Evolutionary conservation across 139 green algal genomes (phyloP).

Genomic region (Desmodesmus armatus): DNA sequence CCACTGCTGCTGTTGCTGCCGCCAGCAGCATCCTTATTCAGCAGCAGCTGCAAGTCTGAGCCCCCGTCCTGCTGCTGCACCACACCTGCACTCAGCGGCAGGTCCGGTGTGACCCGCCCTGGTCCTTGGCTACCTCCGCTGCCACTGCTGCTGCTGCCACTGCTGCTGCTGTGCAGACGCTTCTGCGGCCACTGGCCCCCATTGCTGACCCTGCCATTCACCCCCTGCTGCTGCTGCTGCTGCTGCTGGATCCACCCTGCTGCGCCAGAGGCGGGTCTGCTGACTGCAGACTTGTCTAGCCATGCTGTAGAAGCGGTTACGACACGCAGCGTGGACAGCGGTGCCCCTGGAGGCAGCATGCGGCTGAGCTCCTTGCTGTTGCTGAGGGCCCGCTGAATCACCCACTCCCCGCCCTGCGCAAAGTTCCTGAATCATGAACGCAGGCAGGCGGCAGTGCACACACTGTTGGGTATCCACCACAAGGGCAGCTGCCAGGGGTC

Average conservation of each 20-base stretch:
- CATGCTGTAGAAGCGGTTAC: constrained; percentile 39
- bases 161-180: too few relatives aligned
- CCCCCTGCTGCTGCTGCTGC: neutral
- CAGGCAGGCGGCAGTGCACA: neutral
- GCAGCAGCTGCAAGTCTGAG: neutral
- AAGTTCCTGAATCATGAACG: constrained; percentile 38
- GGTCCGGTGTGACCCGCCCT: neutral
- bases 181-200: too few relatives aligned
- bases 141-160: neutral
- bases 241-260: neutral
- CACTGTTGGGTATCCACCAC: too few relatives aligned
- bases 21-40: neutral
- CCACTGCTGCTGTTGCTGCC: neutral
- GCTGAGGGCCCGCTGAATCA: constrained; percentile 44
- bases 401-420: constrained; percentile 49
- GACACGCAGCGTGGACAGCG: constrained; percentile 52
- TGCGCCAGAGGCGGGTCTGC: neutral
- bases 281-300: constrained; percentile 27
- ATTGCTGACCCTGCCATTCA: too few relatives aligned
- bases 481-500: too few relatives aligned
- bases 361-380: constrained; percentile 31
- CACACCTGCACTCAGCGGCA: neutral
- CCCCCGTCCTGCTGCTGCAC: neutral
- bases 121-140: neutral
- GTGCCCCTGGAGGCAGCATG: constrained; percentile 46